phyloP scores from a whole-genome alignment of 306 rosid genomes.

The Crotalaria pallida region DNA sequence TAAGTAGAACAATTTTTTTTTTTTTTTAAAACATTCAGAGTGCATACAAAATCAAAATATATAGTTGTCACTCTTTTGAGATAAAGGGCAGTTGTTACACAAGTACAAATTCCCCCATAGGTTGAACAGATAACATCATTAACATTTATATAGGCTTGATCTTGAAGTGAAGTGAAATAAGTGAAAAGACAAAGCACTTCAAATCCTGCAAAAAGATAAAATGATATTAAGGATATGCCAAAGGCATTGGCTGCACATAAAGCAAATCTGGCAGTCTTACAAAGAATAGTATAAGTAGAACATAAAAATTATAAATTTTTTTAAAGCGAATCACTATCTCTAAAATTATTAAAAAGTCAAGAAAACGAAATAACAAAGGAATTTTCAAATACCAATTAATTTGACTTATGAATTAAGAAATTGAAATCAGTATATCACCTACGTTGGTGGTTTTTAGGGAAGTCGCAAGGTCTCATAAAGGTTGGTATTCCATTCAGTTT shows the following conservation, averaged over 20 bases:
- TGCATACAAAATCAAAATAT: not conserved
- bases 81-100: not conserved
- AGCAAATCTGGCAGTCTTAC: not conserved
- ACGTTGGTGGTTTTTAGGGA: not conserved
- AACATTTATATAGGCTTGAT: constrained; percentile 75
- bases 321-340: not conserved
- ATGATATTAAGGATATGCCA: not conserved
- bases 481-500: not conserved
- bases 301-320: not conserved
- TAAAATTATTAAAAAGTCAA: not conserved
- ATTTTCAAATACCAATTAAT: not conserved
- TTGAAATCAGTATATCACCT: not conserved
- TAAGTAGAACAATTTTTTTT: too few relatives aligned
- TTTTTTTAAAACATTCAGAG: too few relatives aligned
- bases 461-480: not conserved
- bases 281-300: not conserved
- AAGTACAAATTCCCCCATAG: constrained; percentile 2
- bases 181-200: constrained; percentile 94
- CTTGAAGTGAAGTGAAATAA: constrained; percentile 94
- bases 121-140: constrained; percentile 1
- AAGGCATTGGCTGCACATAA: not conserved
- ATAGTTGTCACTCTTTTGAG: not conserved
- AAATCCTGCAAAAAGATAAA: constrained; percentile 62
- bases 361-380: not conserved
- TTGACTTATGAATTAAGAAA: not conserved